Evolutionary conservation across 1,139 yeast genomes (phyloP).

Genomic region (Wickerhamomyces sp.): DNA sequence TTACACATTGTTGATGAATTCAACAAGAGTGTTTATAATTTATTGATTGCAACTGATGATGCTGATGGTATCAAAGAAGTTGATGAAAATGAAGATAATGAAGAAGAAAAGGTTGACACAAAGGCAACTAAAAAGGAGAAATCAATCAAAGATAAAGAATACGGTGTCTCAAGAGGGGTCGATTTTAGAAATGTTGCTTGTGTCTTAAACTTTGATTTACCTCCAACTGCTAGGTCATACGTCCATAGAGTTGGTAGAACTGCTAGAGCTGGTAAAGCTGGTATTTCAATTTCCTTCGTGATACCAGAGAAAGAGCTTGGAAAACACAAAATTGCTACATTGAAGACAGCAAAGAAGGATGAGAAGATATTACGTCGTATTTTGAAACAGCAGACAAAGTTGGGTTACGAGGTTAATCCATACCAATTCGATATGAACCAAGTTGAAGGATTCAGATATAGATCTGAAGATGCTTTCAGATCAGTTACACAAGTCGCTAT

Average conservation of each 20-base stretch:
- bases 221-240: constrained; percentile 84
- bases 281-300: constrained; percentile 92
- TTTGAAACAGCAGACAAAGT: constrained; percentile 67
- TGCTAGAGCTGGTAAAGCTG: constrained; percentile 95
- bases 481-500: constrained; percentile 87
- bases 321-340: constrained; percentile 77
- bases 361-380: constrained; percentile 80
- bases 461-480: constrained; percentile 96
- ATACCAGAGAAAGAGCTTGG: constrained; percentile 82
- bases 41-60: constrained; percentile 94
- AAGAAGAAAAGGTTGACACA: constrained; percentile 21
- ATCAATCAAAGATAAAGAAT: constrained; percentile 57
- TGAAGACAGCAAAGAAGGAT: constrained; percentile 70
- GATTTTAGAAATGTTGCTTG: constrained; percentile 96
- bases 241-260: constrained; percentile 96
- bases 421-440: constrained; percentile 90
- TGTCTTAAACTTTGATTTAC: constrained; percentile 92
- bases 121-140: constrained; percentile 26
- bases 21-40: constrained; percentile 80
- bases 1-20: constrained; percentile 93
- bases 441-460: constrained; percentile 92
- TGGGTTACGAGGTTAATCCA: constrained; percentile 72
- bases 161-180: constrained; percentile 95
- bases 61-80: constrained; percentile 55
- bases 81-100: constrained; percentile 41